Evolutionary conservation across 768 basidiomycete genomes (phyloP).

Genomic region (Pulveroboletus sp.): DNA sequence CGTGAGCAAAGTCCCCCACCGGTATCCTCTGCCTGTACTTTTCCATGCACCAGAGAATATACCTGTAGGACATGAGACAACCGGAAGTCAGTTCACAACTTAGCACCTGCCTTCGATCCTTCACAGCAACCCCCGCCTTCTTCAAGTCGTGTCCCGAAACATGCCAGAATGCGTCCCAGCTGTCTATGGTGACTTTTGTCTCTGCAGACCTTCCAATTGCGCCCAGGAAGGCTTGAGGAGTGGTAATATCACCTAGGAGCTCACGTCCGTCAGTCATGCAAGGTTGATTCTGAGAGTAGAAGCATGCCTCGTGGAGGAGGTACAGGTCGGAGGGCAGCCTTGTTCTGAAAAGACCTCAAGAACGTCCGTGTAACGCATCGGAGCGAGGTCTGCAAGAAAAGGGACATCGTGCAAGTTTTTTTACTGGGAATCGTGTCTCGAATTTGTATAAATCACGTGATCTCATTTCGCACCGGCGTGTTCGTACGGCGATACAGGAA

Average conservation of each 20-base stretch:
- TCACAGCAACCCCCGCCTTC: constrained; percentile 58
- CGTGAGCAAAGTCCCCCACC: constrained; percentile 59
- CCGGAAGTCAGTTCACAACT: background rate
- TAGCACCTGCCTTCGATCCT: constrained; percentile 61
- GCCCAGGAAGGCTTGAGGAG: constrained; percentile 62
- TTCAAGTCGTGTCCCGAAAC: constrained; percentile 53
- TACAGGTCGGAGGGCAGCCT: constrained; percentile 16
- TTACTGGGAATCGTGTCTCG: background rate
- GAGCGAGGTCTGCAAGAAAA: constrained; percentile 17
- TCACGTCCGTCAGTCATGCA: constrained; percentile 5
- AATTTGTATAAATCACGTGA: background rate
- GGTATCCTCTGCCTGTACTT: constrained; percentile 61
- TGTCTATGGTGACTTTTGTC: constrained; percentile 55
- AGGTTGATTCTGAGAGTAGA: background rate
- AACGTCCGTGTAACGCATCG: constrained; percentile 16
- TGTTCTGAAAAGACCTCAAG: constrained; percentile 31
- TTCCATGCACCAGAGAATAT: constrained; percentile 82
- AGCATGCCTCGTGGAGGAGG: constrained; percentile 23
- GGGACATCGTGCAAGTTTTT: constrained; percentile 16
- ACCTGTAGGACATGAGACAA: constrained; percentile 40
- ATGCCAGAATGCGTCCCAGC: constrained; percentile 75
- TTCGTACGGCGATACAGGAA: background rate
- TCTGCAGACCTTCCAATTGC: constrained; percentile 68
- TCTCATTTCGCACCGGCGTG: background rate
- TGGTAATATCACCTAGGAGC: constrained; percentile 43